These are phyloP conservation scores for Naganishia cerealis DNA, from an alignment of 1,284 basidiomycete genomes.

Conservation along the genomic window DNA sequence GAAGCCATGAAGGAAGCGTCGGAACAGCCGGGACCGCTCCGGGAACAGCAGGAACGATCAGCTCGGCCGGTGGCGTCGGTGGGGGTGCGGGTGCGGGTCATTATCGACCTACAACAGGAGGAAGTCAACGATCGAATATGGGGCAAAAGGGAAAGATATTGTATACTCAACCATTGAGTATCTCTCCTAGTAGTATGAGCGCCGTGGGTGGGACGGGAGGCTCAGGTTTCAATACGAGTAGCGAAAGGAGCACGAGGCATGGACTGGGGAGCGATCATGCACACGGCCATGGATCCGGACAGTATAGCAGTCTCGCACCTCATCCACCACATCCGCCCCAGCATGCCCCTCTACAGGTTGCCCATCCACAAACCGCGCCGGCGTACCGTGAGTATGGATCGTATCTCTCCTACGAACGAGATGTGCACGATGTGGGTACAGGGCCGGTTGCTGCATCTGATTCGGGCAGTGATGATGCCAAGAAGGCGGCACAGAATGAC, in stretches of 20 bases:
- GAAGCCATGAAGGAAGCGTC: slow-evolving; percentile 10
- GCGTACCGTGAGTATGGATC: slow-evolving; percentile 23
- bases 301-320: background rate
- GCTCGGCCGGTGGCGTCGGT: background rate
- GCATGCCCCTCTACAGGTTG: slow-evolving; percentile 2
- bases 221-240: slow-evolving; percentile 21
- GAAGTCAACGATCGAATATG: background rate
- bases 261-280: background rate
- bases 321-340: background rate
- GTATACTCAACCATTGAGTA: slow-evolving; percentile 25
- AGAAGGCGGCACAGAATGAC: background rate
- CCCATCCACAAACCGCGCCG: slow-evolving; percentile 11
- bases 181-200: slow-evolving; percentile 18
- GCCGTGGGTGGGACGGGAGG: background rate
- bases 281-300: slow-evolving; percentile 1
- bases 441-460: slow-evolving; percentile 18
- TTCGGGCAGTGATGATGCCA: slow-evolving; percentile 8
- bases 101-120: background rate
- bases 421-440: slow-evolving; percentile 21
- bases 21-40: slow-evolving; percentile 1
- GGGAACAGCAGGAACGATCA: slow-evolving; percentile 5
- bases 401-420: slow-evolving; percentile 25
- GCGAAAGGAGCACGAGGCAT: slow-evolving; percentile 9
- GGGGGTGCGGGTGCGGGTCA: background rate
- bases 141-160: slow-evolving; percentile 14